phyloP scores from a whole-genome alignment of 345 rosid genomes.

The Atalantia buxifolia region DNA sequence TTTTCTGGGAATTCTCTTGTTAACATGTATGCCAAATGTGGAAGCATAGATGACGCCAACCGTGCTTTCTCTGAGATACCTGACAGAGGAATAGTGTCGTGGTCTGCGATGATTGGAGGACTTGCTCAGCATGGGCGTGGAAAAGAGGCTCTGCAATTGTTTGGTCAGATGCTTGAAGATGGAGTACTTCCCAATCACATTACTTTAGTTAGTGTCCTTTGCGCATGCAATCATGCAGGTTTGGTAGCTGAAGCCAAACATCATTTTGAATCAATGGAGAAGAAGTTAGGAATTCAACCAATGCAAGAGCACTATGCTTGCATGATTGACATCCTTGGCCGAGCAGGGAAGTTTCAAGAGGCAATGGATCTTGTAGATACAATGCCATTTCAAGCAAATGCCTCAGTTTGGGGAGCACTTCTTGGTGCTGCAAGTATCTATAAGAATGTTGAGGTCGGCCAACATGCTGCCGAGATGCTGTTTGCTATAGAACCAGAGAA shows the following conservation, averaged over 20 bases:
- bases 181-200: constrained; percentile 53
- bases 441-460: constrained; percentile 51
- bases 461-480: constrained; percentile 55
- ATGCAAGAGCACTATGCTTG: constrained; percentile 62
- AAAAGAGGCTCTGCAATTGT: constrained; percentile 41
- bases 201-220: constrained; percentile 52
- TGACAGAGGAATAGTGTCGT: constrained; percentile 57
- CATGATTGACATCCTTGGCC: constrained; percentile 62
- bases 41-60: constrained; percentile 58
- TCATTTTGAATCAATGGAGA: constrained; percentile 45
- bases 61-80: constrained; percentile 44
- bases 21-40: constrained; percentile 64
- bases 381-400: constrained; percentile 52
- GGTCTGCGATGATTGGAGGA: constrained; percentile 63
- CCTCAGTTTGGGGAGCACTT: constrained; percentile 60
- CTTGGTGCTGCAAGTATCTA: constrained; percentile 65
- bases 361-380: constrained; percentile 47
- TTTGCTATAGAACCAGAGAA: constrained; percentile 51
- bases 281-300: constrained; percentile 39
- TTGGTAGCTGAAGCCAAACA: constrained; percentile 48
- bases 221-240: constrained; percentile 69
- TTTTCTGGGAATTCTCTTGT: constrained; percentile 68
- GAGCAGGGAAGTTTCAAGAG: constrained; percentile 50
- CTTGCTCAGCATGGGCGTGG: constrained; percentile 60
- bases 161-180: constrained; percentile 45